Evolutionary conservation across 371 early-diverging fungal genomes (phyloP), one percentile per base, ranked within the genome.

Genomic region (Mortierella sp.): DNA sequence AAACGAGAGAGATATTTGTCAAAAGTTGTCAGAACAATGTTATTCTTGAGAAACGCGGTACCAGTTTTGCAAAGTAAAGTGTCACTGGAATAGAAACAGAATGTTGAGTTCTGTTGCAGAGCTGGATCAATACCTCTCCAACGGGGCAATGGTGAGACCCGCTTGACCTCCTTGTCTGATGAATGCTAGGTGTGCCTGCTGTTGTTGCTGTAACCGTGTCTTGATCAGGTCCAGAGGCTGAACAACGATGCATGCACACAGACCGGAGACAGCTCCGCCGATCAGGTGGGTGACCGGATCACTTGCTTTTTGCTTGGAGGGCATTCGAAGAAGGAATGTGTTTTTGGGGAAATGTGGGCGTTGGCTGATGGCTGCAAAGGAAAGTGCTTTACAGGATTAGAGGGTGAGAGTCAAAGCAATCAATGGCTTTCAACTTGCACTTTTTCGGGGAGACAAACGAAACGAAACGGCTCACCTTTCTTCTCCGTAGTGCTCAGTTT

Each of bases 181-280:
- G 61, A 85, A 84, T 2, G 82, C 83, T 8, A 87, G 73, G 60
- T 82, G 82, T 21, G 84, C 82, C 57, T 82, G 86, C 42, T 81
- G 83, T 56, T 86, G 83, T 60, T 94, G 93, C 60, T 95, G 95
- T 23, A 94, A 63, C 2, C 95, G 88, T 0, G 95, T 93, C 76
- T 95, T 95, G 60, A 96, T 84, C 57, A 98, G 82, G 72, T 98
- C 98, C 19, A 98, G 87, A 1, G 98, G 98, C 69, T 98, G 98
- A 24, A 98, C 86, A 42, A 90, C 64, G 30, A 94, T 70, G 60
- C 95, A 94, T 8, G 94, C 88, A n/a, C 87, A 73, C 59, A 95
- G 79, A 19, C 96, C 96, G 0, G 94, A 92, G 30, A 93, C 37
- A 1, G 90, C 96, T 3, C 97, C 97, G 11, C 90, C 95, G 15